Evolutionary conservation across 257 asterid genomes (phyloP).

Genomic region (Solanum piurae): DNA sequence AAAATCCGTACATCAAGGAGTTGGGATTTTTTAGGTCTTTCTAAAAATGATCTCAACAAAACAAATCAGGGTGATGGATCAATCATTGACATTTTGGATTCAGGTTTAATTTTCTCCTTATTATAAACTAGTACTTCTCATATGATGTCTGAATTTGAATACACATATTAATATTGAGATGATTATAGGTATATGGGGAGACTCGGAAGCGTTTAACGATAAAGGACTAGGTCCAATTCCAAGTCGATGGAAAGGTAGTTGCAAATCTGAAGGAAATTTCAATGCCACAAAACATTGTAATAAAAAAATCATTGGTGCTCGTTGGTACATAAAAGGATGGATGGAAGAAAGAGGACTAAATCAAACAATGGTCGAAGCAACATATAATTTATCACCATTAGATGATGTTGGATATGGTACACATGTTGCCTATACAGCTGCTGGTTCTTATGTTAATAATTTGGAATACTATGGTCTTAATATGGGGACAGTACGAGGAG

Average conservation of each 20-base stretch:
- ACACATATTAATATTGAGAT: too few species aligned
- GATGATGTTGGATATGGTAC: not conserved
- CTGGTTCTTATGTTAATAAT: not conserved
- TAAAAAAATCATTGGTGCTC: not conserved
- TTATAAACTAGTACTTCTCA: too few species aligned
- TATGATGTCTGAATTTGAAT: too few species aligned
- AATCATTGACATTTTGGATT: too few species aligned
- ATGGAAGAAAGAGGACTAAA: not conserved
- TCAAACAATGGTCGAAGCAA: not conserved
- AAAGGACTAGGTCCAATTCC: constrained; percentile 6
- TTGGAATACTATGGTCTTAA: not conserved
- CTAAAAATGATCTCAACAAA: too few species aligned
- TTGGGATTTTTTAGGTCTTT: too few species aligned
- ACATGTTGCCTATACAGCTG: not conserved
- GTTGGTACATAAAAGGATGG: not conserved
- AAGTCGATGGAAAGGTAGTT: constrained; percentile 2
- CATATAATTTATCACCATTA: not conserved
- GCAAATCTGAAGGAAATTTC: not conserved
- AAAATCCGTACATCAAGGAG: too few species aligned
- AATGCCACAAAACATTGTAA: not conserved
- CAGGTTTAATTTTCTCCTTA: too few species aligned
- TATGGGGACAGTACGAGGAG: not conserved
- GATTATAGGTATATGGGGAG: not conserved
- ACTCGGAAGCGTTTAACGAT: not conserved
- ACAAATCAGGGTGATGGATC: too few species aligned